phyloP scores from a whole-genome alignment of 139 green algal genomes.

The Chlamydomonas schloesseri region DNA sequence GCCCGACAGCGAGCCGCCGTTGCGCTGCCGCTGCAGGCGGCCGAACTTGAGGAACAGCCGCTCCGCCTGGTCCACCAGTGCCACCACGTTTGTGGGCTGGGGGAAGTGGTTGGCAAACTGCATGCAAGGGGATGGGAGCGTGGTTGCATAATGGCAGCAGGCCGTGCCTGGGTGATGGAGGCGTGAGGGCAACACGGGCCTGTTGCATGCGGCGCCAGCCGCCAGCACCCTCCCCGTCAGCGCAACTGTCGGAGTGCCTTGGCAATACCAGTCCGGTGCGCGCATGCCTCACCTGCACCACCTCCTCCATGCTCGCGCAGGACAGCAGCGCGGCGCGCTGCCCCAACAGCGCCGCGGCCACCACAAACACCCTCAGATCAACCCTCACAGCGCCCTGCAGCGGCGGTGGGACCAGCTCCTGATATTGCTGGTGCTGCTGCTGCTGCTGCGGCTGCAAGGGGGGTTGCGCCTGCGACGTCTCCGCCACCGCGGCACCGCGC shows the following conservation, averaged over 20 bases:
- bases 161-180: not conserved
- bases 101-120: slow-evolving; percentile 8
- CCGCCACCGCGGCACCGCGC: not conserved
- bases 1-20: no score
- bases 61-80: not conserved
- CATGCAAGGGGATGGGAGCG: not conserved
- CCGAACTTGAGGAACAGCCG: not conserved
- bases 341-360: not conserved
- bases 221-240: no score
- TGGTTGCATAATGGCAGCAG: not conserved
- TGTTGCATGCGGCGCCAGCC: no score
- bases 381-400: not conserved
- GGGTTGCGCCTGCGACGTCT: no score
- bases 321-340: not conserved
- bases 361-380: not conserved
- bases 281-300: slow-evolving; percentile 31
- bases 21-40: no score
- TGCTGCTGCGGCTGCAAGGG: not conserved
- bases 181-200: not conserved
- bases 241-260: not conserved
- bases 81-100: not conserved
- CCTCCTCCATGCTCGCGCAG: slow-evolving; percentile 15
- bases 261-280: no score
- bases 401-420: no score
- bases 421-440: not conserved